Conservation (phyloP, 805 yeast genomes). For the Huiozyma naganishii region DNA sequence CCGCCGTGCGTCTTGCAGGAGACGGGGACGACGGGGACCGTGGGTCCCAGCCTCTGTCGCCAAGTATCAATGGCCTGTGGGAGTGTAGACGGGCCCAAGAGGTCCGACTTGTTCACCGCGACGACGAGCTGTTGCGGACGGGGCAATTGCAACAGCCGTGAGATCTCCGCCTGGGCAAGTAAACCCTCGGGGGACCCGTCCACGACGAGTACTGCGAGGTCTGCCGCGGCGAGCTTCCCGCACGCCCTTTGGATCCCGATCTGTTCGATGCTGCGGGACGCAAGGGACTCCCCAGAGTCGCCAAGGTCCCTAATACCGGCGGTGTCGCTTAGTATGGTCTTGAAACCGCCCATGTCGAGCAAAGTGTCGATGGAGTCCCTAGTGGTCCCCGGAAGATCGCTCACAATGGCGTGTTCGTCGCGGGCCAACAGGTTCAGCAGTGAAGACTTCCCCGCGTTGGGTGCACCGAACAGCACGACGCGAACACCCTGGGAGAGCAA, state of each 20-base stretch:
- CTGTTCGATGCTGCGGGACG: slow-evolving; percentile 48
- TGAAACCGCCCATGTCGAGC: slow-evolving; percentile 72
- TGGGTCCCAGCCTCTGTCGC: too few relatives aligned
- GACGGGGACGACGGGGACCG: slow-evolving; percentile 27
- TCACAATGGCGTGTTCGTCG: slow-evolving; percentile 81
- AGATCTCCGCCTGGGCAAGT: background rate
- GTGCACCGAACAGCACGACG: slow-evolving; percentile 73
- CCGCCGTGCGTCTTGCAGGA: slow-evolving; percentile 46
- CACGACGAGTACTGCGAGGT: slow-evolving; percentile 54
- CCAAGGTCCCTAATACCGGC: slow-evolving; percentile 67
- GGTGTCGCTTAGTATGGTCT: slow-evolving; percentile 79
- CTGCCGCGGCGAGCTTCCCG: slow-evolving; percentile 45
- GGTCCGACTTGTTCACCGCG: slow-evolving; percentile 52
- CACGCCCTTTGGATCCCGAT: slow-evolving; percentile 80
- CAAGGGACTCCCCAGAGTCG: background rate
- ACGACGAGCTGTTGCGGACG: slow-evolving; percentile 19
- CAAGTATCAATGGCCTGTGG: slow-evolving; percentile 3
- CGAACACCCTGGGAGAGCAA: slow-evolving; percentile 63
- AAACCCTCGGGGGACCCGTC: slow-evolving; percentile 9
- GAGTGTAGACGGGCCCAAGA: slow-evolving; percentile 23
- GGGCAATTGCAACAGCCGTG: slow-evolving; percentile 8
- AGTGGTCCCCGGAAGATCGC: slow-evolving; percentile 88
- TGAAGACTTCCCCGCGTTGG: slow-evolving; percentile 94
- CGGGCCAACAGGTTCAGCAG: slow-evolving; percentile 64
- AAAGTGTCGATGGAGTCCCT: slow-evolving; percentile 79